Evolutionary conservation across 345 rosid species (phyloP), one percentile per base, ranked within the genome.

Genomic region (Geranium brycei): DNA sequence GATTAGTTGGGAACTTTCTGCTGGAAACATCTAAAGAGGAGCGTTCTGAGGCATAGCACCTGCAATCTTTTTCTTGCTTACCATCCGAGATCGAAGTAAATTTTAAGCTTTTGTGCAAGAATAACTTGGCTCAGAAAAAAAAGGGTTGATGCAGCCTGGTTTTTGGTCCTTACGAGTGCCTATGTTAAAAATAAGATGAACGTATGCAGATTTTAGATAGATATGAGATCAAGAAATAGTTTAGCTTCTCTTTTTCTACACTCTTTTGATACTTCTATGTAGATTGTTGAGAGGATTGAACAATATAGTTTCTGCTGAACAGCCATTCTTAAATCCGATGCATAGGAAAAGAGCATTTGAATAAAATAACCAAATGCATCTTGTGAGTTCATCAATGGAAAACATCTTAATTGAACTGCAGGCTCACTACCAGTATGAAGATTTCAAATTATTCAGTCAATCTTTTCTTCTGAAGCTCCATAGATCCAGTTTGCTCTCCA

Each of bases 401-500:
- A 47, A 47, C 15, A 47, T 47, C 14, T 47, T 2, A 47, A 47
- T 35, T 35, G 41, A 4, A 47, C 3, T 47, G 53, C 53, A 47
- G 53, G 53, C 15, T 47, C 53, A 47, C 53, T 47, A 47, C 53
- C 53, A 6, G 3, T 47, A 10, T 8, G 1, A 47, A 47, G 15
- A 47, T 35, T 13, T 6, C 53, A 47, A 13, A 47, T 47, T 47
- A 13, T 47, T 47, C 53, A 91, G 69, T 85, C 86, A 17, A 63
- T 71, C 78, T 91, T 91, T 60, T 78, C 71, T 73, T 71, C 76
- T 0, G 69, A 66, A 18, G 76, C 57, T 47, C n/a, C 73, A 41
- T 56, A 17, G 57, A 64, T 69, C 98, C 98, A 91, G 59, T 80
- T 75, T 62, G 96, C 98, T 70, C 76, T 84, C 96, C 98, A 91